These are phyloP conservation scores for Boletellus ananiceps DNA, from an alignment of 768 basidiomycete genomes.

Conservation along the genomic window DNA sequence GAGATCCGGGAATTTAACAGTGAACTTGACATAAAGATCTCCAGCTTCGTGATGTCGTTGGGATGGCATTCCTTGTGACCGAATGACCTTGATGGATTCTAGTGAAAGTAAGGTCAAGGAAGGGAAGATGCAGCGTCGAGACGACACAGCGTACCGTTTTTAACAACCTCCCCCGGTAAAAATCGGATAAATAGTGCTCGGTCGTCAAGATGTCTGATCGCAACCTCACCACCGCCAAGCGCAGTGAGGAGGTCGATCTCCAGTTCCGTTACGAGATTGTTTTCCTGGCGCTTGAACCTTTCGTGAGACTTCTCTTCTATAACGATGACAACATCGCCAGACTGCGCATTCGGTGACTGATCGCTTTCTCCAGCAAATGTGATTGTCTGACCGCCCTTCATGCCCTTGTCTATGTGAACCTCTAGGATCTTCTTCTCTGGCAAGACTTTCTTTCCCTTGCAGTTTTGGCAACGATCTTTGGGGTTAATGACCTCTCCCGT, in stretches of 20 bases:
- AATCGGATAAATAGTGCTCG: constrained; percentile 81
- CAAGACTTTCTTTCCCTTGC: constrained; percentile 93
- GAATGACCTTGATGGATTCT: constrained; percentile 89
- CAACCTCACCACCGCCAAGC: constrained; percentile 85
- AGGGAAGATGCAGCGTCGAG: neutral
- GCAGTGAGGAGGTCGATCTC: constrained; percentile 93
- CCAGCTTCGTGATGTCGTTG: constrained; percentile 96
- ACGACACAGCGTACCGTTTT: constrained; percentile 67
- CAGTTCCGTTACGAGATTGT: constrained; percentile 80
- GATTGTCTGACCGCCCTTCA: constrained; percentile 92
- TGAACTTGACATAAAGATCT: constrained; percentile 84
- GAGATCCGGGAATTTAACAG: constrained; percentile 83
- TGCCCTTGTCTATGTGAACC: constrained; percentile 97
- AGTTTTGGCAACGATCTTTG: constrained; percentile 88
- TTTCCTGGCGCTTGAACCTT: constrained; percentile 82
- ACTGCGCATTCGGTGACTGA: constrained; percentile 80
- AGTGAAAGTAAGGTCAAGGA: constrained; percentile 4
- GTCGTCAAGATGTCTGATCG: constrained; percentile 92
- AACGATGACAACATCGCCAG: constrained; percentile 93
- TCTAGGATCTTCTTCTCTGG: constrained; percentile 96
- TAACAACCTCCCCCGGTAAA: constrained; percentile 85
- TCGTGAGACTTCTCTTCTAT: constrained; percentile 92
- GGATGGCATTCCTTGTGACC: constrained; percentile 97
- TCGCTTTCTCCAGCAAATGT: constrained; percentile 88
- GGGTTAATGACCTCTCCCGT: constrained; percentile 92